Conservation (phyloP, 129 eudicot species). For the Heracleum sosnowskyi region DNA sequence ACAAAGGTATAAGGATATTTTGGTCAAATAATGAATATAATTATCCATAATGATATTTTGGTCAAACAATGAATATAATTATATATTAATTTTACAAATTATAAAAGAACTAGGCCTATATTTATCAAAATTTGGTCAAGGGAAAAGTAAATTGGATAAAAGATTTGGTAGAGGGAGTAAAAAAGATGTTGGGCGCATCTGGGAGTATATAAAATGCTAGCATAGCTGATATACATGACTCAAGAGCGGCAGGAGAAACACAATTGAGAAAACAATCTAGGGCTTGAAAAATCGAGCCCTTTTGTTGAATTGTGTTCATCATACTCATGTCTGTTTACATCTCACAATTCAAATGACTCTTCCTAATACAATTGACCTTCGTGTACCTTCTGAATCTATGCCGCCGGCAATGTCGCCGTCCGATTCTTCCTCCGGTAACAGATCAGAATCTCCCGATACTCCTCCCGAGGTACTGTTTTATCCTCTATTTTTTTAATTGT, state of each 20-base stretch:
- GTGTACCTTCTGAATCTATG: slow-evolving; percentile 18
- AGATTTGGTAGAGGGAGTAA: too few species aligned
- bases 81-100: too few species aligned
- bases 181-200: too few species aligned
- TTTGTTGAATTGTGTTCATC: slow-evolving; percentile 3
- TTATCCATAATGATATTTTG: too few species aligned
- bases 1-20: too few species aligned
- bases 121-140: too few species aligned
- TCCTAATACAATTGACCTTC: slow-evolving; percentile 26
- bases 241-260: neutral
- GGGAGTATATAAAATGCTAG: too few species aligned
- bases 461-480: slow-evolving; percentile 21
- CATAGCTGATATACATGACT: neutral
- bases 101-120: too few species aligned
- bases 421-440: slow-evolving; percentile 28
- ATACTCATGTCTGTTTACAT: neutral
- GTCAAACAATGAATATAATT: too few species aligned
- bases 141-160: too few species aligned
- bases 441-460: slow-evolving; percentile 43
- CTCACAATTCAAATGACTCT: neutral
- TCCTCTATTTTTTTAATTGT: neutral
- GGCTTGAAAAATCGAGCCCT: slow-evolving; percentile 43
- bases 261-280: slow-evolving; percentile 27
- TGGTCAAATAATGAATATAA: too few species aligned
- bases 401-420: slow-evolving; percentile 65